Evolutionary conservation across 202 grass and related monocot genomes (phyloP), one percentile per base, ranked within the genome.

Genomic region (Schoenoplectus tabernaemontani): DNA sequence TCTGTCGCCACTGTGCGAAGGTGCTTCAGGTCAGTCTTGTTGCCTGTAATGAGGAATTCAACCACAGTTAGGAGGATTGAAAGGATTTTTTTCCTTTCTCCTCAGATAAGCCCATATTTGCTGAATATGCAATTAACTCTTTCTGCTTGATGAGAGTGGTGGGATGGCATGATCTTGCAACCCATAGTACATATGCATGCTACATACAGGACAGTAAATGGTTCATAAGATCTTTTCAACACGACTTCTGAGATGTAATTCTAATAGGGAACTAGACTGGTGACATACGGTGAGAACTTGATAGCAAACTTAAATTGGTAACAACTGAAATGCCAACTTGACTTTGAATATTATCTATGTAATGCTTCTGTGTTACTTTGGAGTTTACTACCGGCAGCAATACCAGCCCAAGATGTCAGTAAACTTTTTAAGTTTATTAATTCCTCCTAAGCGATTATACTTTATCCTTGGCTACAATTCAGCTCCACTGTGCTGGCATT

Each of bases 11-110:
- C 80, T 51, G 70, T 58, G 11, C 85, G 56, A 6, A 86, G 70
- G 65, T 86, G 85, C 54, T 86, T 83, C 72, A 86, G 59, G 37
- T 86, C 85, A 2, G 80, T 82, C 60, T 86, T 86, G 72, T 86
- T 86, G 50, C 79, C 85, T 61, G 53, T 59, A 67, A 82, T 77
- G 57, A 62, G 30, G 60, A 62, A 13, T 36, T 56, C 2, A 11
- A 48, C 3, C 9, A 19, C 16, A 19, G 30, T 7, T 75, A 37
- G 19, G 26, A 56, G 17, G 8, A 75, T n/a, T n/a, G 30, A 30
- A 6, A n/a, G n/a, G 9, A 12, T 43, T 68, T 3, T 43, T 69
- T 12, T 41, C 16, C 10, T 51, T 53, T 75, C 5, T 56, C 3
- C 36, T 30, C 24, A 11, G 13, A 75, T 54, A 69, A 4, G 3